Conservation (phyloP, 495 filamentous ascomycete species). For the Talaromyces liani region DNA sequence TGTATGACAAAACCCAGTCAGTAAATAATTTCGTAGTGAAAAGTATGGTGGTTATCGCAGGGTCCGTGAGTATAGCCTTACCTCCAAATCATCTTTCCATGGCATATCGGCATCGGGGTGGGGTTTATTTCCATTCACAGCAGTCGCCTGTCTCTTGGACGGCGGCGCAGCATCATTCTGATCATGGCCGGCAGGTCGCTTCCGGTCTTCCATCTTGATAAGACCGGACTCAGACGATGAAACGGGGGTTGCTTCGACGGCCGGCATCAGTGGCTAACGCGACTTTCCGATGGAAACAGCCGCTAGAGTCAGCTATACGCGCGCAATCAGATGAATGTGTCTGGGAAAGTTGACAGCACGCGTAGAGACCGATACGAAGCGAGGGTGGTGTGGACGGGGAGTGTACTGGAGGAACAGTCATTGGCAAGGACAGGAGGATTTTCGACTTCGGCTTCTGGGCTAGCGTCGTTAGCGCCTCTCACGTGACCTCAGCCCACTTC, state of each 20-base stretch:
- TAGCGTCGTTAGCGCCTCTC: slow-evolving; percentile 28
- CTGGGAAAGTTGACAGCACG: not conserved
- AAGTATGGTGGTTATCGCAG: not conserved
- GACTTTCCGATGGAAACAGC: slow-evolving; percentile 26
- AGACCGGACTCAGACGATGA: slow-evolving; percentile 61
- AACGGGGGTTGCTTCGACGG: slow-evolving; percentile 63
- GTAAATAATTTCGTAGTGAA: slow-evolving; percentile 10
- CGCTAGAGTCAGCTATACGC: slow-evolving; percentile 34
- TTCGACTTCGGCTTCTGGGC: slow-evolving; percentile 26
- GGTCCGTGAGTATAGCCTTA: slow-evolving; percentile 39
- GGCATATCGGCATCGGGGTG: slow-evolving; percentile 74
- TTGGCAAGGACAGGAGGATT: slow-evolving; percentile 33
- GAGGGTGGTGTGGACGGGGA: slow-evolving; percentile 21
- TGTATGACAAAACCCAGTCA: slow-evolving; percentile 34
- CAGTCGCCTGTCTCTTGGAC: slow-evolving; percentile 72
- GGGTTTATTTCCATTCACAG: slow-evolving; percentile 66
- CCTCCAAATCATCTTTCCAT: slow-evolving; percentile 84
- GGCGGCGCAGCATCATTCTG: slow-evolving; percentile 75
- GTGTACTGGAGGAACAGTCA: slow-evolving; percentile 14
- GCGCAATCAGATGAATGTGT: slow-evolving; percentile 12
- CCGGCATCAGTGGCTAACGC: slow-evolving; percentile 66
- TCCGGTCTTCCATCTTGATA: slow-evolving; percentile 96
- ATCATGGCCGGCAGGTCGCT: slow-evolving; percentile 69
- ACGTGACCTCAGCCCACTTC: slow-evolving; percentile 29
- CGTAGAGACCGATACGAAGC: slow-evolving; percentile 11